Evolutionary conservation across 78 protist genomes (phyloP).

Genomic region (Dictyostelium discoideum): dicty_2.7 NC_007090.3:1150501-1151000

Average conservation of each 20-base stretch:
- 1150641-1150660: neutral
- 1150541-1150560: slow-evolving; percentile 45
- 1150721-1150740: slow-evolving; percentile 76
- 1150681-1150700: slow-evolving; percentile 16
- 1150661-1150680: neutral
- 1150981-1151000: neutral
- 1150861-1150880: too few relatives aligned
- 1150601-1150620: slow-evolving; percentile 12
- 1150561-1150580: slow-evolving; percentile 40
- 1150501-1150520: slow-evolving; percentile 9
- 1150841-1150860: neutral
- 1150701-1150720: slow-evolving; percentile 66
- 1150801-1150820: slow-evolving; percentile 67
- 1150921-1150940: too few relatives aligned
- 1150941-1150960: too few relatives aligned
- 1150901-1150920: neutral
- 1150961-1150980: too few relatives aligned
- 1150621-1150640: neutral
- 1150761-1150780: slow-evolving; percentile 93
- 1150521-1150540: slow-evolving; percentile 44
- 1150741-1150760: slow-evolving; percentile 88
- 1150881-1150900: too few relatives aligned
- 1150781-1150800: slow-evolving; percentile 86
- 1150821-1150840: slow-evolving; percentile 17
- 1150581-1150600: neutral